Percentiles rank a stretch among this genome's conserved stretches.
phyloP scores from a whole-genome alignment of 2,329 filamentous ascomycete genomes.

The Didymella sp. region DNA sequence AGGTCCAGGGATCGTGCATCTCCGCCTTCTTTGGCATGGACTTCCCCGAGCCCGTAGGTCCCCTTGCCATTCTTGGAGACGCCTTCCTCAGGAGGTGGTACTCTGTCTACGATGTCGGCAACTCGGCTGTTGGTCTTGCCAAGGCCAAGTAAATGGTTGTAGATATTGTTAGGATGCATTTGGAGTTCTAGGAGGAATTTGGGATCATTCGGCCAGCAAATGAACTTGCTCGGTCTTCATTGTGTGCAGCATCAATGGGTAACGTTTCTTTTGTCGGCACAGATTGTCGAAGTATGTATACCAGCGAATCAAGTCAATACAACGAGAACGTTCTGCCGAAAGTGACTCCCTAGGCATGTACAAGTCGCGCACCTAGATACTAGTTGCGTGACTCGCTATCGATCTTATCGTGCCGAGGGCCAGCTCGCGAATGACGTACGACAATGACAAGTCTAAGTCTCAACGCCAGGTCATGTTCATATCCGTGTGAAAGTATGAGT shows the following conservation, averaged over 20 bases:
- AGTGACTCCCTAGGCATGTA: not conserved
- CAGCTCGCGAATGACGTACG: constrained; percentile 21
- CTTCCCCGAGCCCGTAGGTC: constrained; percentile 80
- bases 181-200: constrained; percentile 9
- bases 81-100: constrained; percentile 84
- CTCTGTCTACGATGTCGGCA: constrained; percentile 94
- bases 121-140: constrained; percentile 86
- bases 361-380: not conserved
- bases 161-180: not conserved
- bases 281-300: constrained; percentile 22
- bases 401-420: constrained; percentile 18
- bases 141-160: constrained; percentile 69
- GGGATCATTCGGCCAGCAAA: constrained; percentile 6
- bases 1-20: constrained; percentile 94
- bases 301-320: constrained; percentile 25
- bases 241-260: constrained; percentile 22
- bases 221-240: constrained; percentile 30
- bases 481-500: not conserved
- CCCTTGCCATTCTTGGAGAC: constrained; percentile 93
- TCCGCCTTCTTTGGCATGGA: constrained; percentile 97
- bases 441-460: constrained; percentile 2
- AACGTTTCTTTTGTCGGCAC: constrained; percentile 18
- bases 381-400: constrained; percentile 21
- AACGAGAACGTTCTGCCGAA: constrained; percentile 3
- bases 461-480: constrained; percentile 4